Percentiles rank a stretch among this genome's conserved stretches.
Evolutionary conservation across 345 rosid species (phyloP).

Genomic region (Salix dunnii): DNA sequence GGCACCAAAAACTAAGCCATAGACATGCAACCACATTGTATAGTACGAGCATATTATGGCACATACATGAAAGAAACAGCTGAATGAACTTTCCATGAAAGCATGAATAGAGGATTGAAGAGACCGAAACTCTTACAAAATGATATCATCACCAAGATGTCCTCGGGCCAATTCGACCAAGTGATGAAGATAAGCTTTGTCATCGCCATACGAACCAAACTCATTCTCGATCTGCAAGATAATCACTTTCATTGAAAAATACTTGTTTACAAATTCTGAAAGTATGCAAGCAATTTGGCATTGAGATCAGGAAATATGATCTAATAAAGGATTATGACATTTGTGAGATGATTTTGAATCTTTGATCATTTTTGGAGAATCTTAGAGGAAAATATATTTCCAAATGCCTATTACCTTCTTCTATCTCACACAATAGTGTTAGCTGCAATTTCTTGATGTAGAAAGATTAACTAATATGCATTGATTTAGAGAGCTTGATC

Average conservation of each 20-base stretch:
- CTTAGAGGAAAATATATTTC: background rate
- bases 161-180: conserved; percentile 56
- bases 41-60: background rate
- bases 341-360: background rate
- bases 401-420: background rate
- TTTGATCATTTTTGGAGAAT: background rate
- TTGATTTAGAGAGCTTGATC: background rate
- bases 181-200: conserved; percentile 72
- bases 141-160: conserved; percentile 57
- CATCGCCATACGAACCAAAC: conserved; percentile 91
- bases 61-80: background rate
- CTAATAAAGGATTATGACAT: background rate
- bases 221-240: conserved; percentile 85
- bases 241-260: background rate
- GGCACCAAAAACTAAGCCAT: background rate
- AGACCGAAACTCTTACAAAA: conserved; percentile 52
- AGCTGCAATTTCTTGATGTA: background rate
- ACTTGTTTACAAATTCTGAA: background rate
- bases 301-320: background rate
- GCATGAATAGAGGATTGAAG: conserved; percentile 8
- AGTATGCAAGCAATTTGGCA: conserved; percentile 2
- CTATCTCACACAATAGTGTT: background rate
- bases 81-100: background rate
- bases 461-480: background rate
- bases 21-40: background rate